These are phyloP conservation scores for Rosa chinensis DNA, from an alignment of 306 rosid species.

Conservation along the genomic window DNA sequence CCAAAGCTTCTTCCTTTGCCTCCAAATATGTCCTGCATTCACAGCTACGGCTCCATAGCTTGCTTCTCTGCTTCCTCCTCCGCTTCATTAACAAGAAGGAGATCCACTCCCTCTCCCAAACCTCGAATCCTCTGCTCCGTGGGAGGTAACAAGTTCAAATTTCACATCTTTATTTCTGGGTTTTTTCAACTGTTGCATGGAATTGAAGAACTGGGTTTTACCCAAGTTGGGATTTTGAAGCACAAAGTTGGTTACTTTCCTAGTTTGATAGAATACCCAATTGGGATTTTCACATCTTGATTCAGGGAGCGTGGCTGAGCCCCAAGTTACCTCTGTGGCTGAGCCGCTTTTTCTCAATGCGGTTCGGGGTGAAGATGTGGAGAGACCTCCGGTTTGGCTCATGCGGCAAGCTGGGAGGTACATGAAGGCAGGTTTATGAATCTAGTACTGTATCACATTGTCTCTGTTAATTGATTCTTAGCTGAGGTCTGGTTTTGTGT, in stretches of 20 bases:
- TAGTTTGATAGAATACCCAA: constrained; percentile 8
- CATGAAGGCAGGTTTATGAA: constrained; percentile 88
- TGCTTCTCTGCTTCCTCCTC: constrained; percentile 40
- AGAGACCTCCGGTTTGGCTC: constrained; percentile 99
- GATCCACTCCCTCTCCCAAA: constrained; percentile 35
- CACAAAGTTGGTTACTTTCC: background rate
- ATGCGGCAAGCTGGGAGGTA: constrained; percentile 99
- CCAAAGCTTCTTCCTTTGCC: constrained; percentile 1
- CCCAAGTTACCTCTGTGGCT: constrained; percentile 43
- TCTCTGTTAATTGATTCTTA: background rate
- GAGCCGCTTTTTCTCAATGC: constrained; percentile 89
- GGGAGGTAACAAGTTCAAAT: constrained; percentile 42
- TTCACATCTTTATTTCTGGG: background rate
- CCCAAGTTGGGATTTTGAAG: background rate
- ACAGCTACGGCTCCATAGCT: constrained; percentile 38
- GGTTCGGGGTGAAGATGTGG: constrained; percentile 75
- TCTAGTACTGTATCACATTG: constrained; percentile 13
- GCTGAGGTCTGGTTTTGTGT: background rate
- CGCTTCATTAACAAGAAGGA: constrained; percentile 28
- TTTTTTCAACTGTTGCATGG: no score
- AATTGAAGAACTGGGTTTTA: background rate
- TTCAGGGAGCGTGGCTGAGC: constrained; percentile 71
- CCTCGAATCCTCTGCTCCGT: constrained; percentile 55
- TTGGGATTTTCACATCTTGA: background rate
- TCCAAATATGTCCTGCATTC: constrained; percentile 54